Evolutionary conservation across 106 monocot species (phyloP).

Genomic region (Dendrobium chrysotoxum): DNA sequence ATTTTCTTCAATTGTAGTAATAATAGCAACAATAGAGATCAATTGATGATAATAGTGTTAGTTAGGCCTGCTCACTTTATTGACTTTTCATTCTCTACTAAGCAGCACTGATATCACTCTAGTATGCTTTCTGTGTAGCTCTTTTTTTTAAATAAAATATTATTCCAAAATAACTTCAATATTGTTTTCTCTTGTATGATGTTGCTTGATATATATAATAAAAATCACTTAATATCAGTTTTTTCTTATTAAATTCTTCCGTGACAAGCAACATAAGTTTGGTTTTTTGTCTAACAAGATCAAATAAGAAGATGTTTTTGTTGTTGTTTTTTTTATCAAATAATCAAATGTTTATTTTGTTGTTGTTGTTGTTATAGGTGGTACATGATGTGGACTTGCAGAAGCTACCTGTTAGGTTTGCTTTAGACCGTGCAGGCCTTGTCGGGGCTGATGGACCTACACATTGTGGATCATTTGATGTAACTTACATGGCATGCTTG

Average conservation of each 20-base stretch:
- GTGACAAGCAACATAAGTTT: too few species aligned
- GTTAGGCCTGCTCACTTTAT: not conserved
- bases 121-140: too few species aligned
- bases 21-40: not conserved
- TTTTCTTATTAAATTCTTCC: too few species aligned
- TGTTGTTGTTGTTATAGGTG: conserved; percentile 40
- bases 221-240: too few species aligned
- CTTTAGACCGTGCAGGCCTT: conserved; percentile 89
- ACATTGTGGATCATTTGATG: conserved; percentile 85
- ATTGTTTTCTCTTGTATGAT: too few species aligned
- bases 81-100: too few species aligned
- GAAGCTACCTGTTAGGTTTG: conserved; percentile 93
- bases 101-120: too few species aligned
- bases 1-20: not conserved
- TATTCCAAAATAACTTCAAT: too few species aligned
- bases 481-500: conserved; percentile 92
- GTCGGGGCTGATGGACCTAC: conserved; percentile 96
- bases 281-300: not conserved
- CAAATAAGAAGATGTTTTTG: not conserved
- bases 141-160: too few species aligned
- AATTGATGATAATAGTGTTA: not conserved
- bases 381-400: conserved; percentile 93
- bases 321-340: too few species aligned
- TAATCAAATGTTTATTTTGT: too few species aligned
- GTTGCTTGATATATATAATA: too few species aligned